Evolutionary conservation across 2,329 filamentous ascomycete species (phyloP).

Genomic region (Fusarium caatingaense): DNA sequence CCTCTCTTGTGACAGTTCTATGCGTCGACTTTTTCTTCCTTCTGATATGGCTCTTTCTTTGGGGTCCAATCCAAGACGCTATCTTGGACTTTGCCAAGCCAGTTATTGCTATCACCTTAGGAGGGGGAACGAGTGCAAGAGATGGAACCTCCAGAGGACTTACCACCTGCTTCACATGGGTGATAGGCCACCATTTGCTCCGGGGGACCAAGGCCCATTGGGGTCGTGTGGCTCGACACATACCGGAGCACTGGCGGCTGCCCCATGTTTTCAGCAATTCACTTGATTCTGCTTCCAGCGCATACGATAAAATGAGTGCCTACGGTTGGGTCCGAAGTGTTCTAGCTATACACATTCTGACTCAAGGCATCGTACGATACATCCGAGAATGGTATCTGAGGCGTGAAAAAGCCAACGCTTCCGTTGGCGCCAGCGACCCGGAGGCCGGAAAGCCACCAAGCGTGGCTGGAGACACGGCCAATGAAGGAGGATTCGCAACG

Average conservation of each 20-base stretch:
- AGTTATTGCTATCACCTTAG: conserved; percentile 90
- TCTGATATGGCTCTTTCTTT: conserved; percentile 87
- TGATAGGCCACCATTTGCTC: conserved; percentile 66
- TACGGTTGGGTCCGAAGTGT: conserved; percentile 76
- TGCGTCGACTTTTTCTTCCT: conserved; percentile 87
- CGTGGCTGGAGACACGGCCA: conserved; percentile 47
- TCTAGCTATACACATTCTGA: conserved; percentile 79
- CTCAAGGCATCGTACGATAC: conserved; percentile 77
- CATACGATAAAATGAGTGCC: conserved; percentile 68
- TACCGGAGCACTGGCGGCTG: conserved; percentile 61
- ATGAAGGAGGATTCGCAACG: conserved; percentile 59
- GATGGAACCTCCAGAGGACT: conserved; percentile 78
- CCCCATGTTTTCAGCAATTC: conserved; percentile 60
- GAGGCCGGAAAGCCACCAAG: conserved; percentile 68
- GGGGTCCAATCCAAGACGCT: conserved; percentile 87
- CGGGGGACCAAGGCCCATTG: conserved; percentile 63
- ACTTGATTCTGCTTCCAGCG: conserved; percentile 54
- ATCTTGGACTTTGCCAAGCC: conserved; percentile 91
- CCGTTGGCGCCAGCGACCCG: conserved; percentile 66
- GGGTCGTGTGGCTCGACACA: conserved; percentile 58
- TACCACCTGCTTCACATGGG: conserved; percentile 76
- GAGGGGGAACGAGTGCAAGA: conserved; percentile 78
- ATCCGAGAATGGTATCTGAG: conserved; percentile 76
- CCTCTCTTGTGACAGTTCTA: conserved; percentile 85
- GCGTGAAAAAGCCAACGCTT: conserved; percentile 66